phyloP scores from a whole-genome alignment of 768 basidiomycete species.

The Suillus subaureus region DNA sequence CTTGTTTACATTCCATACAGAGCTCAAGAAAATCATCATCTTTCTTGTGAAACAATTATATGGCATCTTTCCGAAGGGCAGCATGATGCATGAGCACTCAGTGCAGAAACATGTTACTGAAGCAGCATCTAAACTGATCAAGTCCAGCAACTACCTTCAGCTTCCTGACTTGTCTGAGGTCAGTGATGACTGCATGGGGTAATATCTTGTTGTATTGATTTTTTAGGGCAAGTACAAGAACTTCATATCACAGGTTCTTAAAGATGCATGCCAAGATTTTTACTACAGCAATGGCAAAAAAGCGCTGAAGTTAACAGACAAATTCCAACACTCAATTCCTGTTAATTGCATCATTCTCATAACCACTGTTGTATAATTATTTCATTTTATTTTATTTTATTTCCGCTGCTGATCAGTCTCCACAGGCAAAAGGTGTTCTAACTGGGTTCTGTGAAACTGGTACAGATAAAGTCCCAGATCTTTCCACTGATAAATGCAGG shows the following conservation, averaged over 20 bases:
- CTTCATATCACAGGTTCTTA: constrained; percentile 1
- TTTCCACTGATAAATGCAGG: neutral
- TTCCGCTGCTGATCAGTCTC: neutral
- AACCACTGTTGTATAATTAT: neutral
- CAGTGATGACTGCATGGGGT: neutral
- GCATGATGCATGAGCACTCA: neutral
- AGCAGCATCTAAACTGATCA: neutral
- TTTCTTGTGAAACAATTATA: neutral
- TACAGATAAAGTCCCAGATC: neutral
- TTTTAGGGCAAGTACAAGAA: constrained; percentile 11
- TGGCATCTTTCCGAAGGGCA: neutral
- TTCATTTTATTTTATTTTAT: neutral
- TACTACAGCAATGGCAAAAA: neutral
- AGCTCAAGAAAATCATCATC: neutral
- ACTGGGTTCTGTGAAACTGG: neutral
- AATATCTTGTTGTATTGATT: neutral
- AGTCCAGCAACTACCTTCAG: neutral
- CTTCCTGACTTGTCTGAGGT: neutral
- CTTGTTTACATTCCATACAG: neutral
- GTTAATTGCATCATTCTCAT: neutral
- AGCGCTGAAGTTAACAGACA: constrained; percentile 6
- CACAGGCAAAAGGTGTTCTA: neutral
- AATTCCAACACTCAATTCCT: constrained; percentile 1
- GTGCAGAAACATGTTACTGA: neutral
- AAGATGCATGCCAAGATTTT: neutral